These are phyloP conservation scores for Debaryomyces singareniensis DNA, from an alignment of 1,139 yeast species.

Conservation along the genomic window DNA sequence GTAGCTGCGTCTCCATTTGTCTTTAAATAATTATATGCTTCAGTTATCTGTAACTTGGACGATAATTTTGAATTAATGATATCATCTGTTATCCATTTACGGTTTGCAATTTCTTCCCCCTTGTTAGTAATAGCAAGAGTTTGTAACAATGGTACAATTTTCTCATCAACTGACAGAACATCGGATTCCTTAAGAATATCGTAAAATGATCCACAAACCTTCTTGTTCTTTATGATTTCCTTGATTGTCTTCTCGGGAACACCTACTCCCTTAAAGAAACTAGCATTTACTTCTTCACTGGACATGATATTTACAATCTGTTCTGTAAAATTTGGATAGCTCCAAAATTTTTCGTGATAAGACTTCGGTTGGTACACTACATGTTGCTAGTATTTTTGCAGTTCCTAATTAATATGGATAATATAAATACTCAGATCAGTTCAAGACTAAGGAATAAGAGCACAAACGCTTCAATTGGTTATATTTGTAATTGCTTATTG, in stretches of 20 bases:
- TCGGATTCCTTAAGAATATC: conserved; percentile 44
- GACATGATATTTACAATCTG: conserved; percentile 5
- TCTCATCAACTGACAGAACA: conserved; percentile 24
- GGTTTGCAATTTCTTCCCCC: conserved; percentile 33
- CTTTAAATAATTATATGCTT: conserved; percentile 70
- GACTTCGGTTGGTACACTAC: conserved; percentile 4
- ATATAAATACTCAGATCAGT: too few species aligned
- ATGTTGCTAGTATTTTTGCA: conserved; percentile 1
- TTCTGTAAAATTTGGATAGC: not conserved
- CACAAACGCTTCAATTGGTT: too few species aligned
- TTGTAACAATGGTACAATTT: conserved; percentile 63
- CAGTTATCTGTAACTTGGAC: conserved; percentile 68
- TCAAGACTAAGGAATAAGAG: too few species aligned
- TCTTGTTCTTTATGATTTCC: conserved; percentile 79
- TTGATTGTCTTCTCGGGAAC: conserved; percentile 62
- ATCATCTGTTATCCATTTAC: conserved; percentile 50
- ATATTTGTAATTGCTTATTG: too few species aligned
- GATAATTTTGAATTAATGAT: conserved; percentile 60
- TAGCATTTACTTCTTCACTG: conserved; percentile 25
- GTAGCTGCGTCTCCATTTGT: conserved; percentile 34
- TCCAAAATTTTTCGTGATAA: conserved; percentile 5
- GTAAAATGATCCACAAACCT: conserved; percentile 65
- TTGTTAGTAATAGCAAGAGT: conserved; percentile 66
- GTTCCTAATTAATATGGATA: too few species aligned
- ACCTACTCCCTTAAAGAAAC: conserved; percentile 55